A percentile compares a stretch with the other conserved stretches of the same genome.
Conservation (phyloP, 2,329 filamentous ascomycete genomes). For the Pezicula radicicola region DNA sequence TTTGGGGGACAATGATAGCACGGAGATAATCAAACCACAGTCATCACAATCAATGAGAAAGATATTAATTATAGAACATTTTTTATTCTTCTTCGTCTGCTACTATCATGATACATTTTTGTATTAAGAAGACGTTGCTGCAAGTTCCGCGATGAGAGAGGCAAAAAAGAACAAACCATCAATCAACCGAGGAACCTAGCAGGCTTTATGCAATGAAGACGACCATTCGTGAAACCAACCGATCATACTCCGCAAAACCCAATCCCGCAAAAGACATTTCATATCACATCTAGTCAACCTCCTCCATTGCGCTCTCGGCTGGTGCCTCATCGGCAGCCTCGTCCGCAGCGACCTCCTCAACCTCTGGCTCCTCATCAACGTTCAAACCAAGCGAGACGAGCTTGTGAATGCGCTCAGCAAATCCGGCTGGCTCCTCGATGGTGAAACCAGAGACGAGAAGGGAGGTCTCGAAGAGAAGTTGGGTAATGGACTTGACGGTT, state of each 20-base stretch:
- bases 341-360: slow-evolving; percentile 57
- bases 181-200: not conserved
- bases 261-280: slow-evolving; percentile 1
- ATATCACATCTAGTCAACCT: slow-evolving; percentile 78
- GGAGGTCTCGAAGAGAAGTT: slow-evolving; percentile 98
- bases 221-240: slow-evolving; percentile 4
- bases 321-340: slow-evolving; percentile 54
- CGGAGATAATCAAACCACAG: no score
- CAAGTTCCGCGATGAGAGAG: not conserved
- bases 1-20: no score
- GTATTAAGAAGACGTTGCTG: no score
- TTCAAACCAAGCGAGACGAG: slow-evolving; percentile 96
- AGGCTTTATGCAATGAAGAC: slow-evolving; percentile 2
- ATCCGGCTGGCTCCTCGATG: slow-evolving; percentile 96
- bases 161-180: not conserved
- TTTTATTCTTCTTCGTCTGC: no score
- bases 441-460: slow-evolving; percentile 99
- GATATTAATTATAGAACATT: no score
- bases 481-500: slow-evolving; percentile 98
- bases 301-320: slow-evolving; percentile 90
- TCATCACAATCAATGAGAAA: no score
- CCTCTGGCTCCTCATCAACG: slow-evolving; percentile 90
- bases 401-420: slow-evolving; percentile 99
- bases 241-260: slow-evolving; percentile 6
- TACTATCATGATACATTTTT: no score